phyloP scores from a whole-genome alignment of 345 rosid genomes.

The Eucalyptus viminalis region DNA sequence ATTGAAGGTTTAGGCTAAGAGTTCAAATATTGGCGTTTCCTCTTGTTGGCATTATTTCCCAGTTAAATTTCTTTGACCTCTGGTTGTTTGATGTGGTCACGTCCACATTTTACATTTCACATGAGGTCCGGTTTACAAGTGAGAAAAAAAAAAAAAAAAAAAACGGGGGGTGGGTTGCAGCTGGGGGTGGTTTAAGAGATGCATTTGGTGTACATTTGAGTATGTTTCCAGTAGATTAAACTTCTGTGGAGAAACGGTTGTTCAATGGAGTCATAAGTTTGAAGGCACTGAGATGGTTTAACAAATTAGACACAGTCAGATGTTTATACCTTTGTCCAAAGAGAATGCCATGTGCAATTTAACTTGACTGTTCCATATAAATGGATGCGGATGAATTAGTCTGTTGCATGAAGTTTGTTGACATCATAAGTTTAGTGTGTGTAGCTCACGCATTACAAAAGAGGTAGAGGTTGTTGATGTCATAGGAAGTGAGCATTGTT shows the following conservation, averaged over 20 bases:
- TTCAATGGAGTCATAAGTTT: not conserved
- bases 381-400: not conserved
- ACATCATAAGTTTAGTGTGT: not conserved
- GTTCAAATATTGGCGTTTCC: not conserved
- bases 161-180: too few relatives aligned
- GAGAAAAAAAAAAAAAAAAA: rapidly evolving
- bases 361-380: not conserved
- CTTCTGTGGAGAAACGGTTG: not conserved
- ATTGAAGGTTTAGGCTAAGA: not conserved
- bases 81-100: not conserved
- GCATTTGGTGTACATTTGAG: not conserved
- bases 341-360: not conserved
- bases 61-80: not conserved
- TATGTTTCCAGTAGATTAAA: not conserved
- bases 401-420: not conserved
- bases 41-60: not conserved
- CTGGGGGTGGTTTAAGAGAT: not conserved
- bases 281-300: not conserved
- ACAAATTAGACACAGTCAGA: not conserved
- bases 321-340: not conserved
- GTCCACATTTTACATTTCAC: not conserved
- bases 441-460: not conserved
- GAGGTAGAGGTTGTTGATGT: not conserved
- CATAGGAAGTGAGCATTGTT: not conserved
- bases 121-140: not conserved